phyloP scores from a whole-genome alignment of 257 asterid species.

The Linaria vulgaris region DNA sequence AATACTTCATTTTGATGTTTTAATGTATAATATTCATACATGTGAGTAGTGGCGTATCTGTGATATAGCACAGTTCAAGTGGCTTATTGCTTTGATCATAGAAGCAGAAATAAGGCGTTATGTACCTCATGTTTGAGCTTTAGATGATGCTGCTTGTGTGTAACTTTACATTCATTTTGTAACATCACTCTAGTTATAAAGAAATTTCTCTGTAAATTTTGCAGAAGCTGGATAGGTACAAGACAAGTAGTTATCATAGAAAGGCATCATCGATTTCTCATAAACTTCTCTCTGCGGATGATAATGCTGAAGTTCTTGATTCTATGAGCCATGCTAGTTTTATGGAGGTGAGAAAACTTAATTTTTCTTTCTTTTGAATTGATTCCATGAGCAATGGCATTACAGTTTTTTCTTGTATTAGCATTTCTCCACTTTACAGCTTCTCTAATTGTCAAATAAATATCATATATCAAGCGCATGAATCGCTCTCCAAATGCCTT shows the following conservation, averaged over 20 bases:
- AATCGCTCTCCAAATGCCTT: conserved; percentile 7
- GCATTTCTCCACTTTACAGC: no score
- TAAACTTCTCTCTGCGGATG: conserved; percentile 44
- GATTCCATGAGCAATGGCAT: no score
- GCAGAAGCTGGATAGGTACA: conserved; percentile 78
- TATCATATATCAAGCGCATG: conserved; percentile 5
- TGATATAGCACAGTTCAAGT: no score
- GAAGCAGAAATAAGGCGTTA: no score
- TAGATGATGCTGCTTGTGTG: no score
- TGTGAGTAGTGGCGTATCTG: no score
- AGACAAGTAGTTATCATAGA: conserved; percentile 56
- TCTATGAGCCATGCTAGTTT: conserved; percentile 75
- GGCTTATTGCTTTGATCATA: no score
- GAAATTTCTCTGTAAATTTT: conserved; percentile 15
- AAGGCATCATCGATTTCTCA: conserved; percentile 64
- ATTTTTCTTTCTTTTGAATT: conserved; percentile 1
- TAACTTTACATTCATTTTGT: neutral
- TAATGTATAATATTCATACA: no score
- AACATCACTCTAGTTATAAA: neutral
- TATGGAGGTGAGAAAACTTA: conserved; percentile 60
- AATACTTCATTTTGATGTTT: neutral
- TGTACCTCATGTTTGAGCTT: no score
- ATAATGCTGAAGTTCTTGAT: conserved; percentile 46
- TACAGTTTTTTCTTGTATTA: no score
- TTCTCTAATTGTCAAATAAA: neutral